These are phyloP conservation scores for Neurospora cerealis DNA, from an alignment of 495 filamentous ascomycete genomes.

Conservation along the genomic window DNA sequence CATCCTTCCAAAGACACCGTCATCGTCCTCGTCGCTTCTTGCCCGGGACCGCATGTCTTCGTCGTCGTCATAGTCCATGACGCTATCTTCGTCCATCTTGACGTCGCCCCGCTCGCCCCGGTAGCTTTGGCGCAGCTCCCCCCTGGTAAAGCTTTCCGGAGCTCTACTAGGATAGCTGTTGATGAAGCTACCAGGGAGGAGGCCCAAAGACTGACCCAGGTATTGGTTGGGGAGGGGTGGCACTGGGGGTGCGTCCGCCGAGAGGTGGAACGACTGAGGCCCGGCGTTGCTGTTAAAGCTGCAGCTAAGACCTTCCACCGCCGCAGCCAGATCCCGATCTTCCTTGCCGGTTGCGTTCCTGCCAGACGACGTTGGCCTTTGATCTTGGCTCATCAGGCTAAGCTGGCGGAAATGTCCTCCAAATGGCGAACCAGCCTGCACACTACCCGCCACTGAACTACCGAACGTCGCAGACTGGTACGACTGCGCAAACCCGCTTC, in stretches of 20 bases:
- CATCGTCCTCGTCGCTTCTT: conserved; percentile 81
- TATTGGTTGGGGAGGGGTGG: conserved; percentile 71
- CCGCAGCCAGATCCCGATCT: conserved; percentile 76
- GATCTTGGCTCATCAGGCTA: conserved; percentile 43
- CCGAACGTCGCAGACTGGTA: conserved; percentile 63
- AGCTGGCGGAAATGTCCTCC: conserved; percentile 43
- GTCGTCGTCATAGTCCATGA: conserved; percentile 65
- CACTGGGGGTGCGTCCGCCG: conserved; percentile 73
- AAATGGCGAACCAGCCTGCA: conserved; percentile 36
- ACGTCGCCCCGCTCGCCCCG: conserved; percentile 35
- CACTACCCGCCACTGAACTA: conserved; percentile 38
- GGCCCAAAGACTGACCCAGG: conserved; percentile 34
- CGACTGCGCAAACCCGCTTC: conserved; percentile 66
- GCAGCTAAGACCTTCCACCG: conserved; percentile 80
- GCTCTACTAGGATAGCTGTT: conserved; percentile 42
- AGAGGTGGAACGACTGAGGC: conserved; percentile 56
- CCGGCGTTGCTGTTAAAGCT: conserved; percentile 68
- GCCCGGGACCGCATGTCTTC: conserved; percentile 53
- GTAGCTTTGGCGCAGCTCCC: conserved; percentile 21
- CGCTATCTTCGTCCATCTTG: conserved; percentile 60
- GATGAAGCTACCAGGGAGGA: conserved; percentile 29
- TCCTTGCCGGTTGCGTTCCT: conserved; percentile 55
- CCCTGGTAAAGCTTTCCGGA: conserved; percentile 40
- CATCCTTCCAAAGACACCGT: conserved; percentile 92
- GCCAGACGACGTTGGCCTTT: conserved; percentile 52